These are phyloP conservation scores for Russula sp. DNA, from an alignment of 768 basidiomycete species.

Conservation along the genomic window DNA sequence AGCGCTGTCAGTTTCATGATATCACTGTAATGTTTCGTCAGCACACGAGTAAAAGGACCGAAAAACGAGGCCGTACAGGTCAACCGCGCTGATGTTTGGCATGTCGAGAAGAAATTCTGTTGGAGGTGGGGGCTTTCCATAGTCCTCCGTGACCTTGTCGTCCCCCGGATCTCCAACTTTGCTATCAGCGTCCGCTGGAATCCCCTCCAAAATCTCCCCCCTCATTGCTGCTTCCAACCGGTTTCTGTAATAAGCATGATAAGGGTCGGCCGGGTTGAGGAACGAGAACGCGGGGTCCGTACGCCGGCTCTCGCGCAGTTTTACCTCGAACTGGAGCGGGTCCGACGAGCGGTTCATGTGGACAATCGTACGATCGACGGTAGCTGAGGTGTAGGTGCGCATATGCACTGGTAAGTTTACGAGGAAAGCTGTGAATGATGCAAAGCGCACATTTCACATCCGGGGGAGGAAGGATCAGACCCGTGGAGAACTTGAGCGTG, in stretches of 20 bases:
- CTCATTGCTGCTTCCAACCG: constrained; percentile 76
- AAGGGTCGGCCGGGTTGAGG: constrained; percentile 93
- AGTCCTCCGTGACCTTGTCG: constrained; percentile 35
- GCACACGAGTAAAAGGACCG: not conserved
- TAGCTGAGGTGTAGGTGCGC: constrained; percentile 41
- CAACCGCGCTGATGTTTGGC: constrained; percentile 81
- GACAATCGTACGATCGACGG: constrained; percentile 90
- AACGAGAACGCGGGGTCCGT: constrained; percentile 98
- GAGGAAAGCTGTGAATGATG: not conserved
- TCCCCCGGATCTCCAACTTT: constrained; percentile 7
- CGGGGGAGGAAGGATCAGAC: constrained; percentile 91
- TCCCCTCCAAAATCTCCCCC: constrained; percentile 66
- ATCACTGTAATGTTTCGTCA: constrained; percentile 46
- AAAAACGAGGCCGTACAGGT: constrained; percentile 60
- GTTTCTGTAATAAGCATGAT: constrained; percentile 96
- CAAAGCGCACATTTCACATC: constrained; percentile 78
- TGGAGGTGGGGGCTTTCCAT: constrained; percentile 69
- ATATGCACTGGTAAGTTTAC: not conserved
- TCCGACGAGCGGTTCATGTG: constrained; percentile 93
- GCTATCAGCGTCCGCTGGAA: constrained; percentile 24
- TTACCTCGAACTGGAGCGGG: constrained; percentile 89
- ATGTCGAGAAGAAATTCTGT: constrained; percentile 80
- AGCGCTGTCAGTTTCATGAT: constrained; percentile 95
- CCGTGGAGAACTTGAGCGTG: constrained; percentile 53
- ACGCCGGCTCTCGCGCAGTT: constrained; percentile 94